A percentile compares a stretch with the other conserved stretches of the same genome.
phyloP scores from a whole-genome alignment of 768 basidiomycete species.

The Boletus reticuloceps region DNA sequence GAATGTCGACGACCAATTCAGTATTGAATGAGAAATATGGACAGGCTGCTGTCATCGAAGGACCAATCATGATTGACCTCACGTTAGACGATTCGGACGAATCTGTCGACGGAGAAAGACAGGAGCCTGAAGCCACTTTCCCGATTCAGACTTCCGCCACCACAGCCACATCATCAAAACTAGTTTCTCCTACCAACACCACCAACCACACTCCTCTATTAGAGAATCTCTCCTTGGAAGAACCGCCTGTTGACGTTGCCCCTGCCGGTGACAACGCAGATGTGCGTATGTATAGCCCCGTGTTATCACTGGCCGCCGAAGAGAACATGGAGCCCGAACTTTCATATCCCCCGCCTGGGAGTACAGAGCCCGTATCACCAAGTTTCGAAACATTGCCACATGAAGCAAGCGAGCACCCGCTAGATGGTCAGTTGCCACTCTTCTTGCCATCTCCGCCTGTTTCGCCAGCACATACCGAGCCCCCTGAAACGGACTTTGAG shows the following conservation, averaged over 20 bases:
- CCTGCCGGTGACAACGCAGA: constrained; percentile 12
- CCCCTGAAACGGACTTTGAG: constrained; percentile 22
- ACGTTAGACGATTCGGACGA: constrained; percentile 24
- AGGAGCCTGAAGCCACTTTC: constrained; percentile 8
- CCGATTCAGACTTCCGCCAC: constrained; percentile 3
- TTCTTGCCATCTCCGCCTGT: constrained; percentile 48
- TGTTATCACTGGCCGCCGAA: constrained; percentile 4
- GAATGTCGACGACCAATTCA: background rate
- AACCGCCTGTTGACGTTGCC: constrained; percentile 1
- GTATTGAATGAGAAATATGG: background rate
- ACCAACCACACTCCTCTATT: constrained; percentile 19
- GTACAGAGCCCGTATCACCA: background rate
- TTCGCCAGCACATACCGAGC: constrained; percentile 27
- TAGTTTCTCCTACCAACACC: constrained; percentile 5
- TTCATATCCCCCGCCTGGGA: constrained; percentile 2
- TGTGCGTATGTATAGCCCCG: constrained; percentile 22
- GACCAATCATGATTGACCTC: constrained; percentile 28
- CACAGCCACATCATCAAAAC: constrained; percentile 5
- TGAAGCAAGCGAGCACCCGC: constrained; percentile 8
- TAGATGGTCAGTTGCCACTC: constrained; percentile 36
- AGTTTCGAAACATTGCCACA: constrained; percentile 7
- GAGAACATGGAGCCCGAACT: constrained; percentile 11
- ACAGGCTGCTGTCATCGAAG: constrained; percentile 3
- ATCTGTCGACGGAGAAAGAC: constrained; percentile 13
- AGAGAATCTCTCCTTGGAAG: constrained; percentile 22